Conservation (phyloP, 1,284 basidiomycete species). For the Heliocybe sulcata region DNA sequence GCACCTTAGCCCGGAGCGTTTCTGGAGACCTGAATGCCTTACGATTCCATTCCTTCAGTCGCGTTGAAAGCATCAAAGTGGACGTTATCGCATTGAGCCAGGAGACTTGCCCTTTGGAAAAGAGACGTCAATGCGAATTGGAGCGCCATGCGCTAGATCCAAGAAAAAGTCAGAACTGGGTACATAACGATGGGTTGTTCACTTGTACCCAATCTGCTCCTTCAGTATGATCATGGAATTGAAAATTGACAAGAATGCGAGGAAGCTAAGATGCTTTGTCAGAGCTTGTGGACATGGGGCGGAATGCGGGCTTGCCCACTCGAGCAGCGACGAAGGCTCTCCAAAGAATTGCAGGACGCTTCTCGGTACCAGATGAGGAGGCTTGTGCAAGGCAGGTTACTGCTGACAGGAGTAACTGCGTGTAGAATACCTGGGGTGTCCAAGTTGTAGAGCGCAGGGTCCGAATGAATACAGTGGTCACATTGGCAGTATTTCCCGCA, state of each 20-base stretch:
- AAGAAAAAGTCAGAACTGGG: conserved; percentile 9
- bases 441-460: conserved; percentile 59
- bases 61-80: not conserved
- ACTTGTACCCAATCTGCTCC: conserved; percentile 48
- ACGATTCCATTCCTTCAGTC: conserved; percentile 5
- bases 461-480: conserved; percentile 48
- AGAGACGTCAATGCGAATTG: conserved; percentile 39
- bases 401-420: conserved; percentile 56
- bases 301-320: conserved; percentile 29
- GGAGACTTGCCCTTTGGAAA: not conserved
- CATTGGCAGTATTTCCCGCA: conserved; percentile 47
- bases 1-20: not conserved
- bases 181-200: conserved; percentile 1
- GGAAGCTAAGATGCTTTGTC: conserved; percentile 42
- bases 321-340: conserved; percentile 65
- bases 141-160: conserved; percentile 43
- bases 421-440: conserved; percentile 61
- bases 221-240: conserved; percentile 40
- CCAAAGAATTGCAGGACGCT: conserved; percentile 43
- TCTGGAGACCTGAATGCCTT: not conserved
- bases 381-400: conserved; percentile 54
- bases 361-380: conserved; percentile 20
- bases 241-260: conserved; percentile 43
- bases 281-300: not conserved
- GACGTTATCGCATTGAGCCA: conserved; percentile 33